Evolutionary conservation across 179 eudicot species (phyloP), one percentile per base, ranked within the genome.

Genomic region (Silene vulgaris): DNA sequence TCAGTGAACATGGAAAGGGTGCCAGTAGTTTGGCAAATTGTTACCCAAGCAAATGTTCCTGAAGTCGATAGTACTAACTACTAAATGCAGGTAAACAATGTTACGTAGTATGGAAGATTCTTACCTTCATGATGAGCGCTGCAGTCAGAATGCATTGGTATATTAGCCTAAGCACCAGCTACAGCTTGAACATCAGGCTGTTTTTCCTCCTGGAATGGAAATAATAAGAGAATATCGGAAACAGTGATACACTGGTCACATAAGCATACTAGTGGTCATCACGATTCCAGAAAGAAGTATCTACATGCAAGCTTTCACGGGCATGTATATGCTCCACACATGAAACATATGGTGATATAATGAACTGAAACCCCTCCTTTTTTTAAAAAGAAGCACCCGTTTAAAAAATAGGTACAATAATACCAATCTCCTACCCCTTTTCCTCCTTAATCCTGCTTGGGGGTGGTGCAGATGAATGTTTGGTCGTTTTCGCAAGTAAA

Each of bases 151-250:
- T 11, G 76, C 73, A 52, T 21, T 35, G 45, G 66, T 59, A 20
- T 54, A 30, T 68, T 29, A 20, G 37, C 69, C 83, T 84, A 91
- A 76, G 88, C 87, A 73, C 90, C 87, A 16, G 93, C 91, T 57
- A 87, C 84, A 81, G 93, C 86, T 85, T 87, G 83, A 71, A 50
- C 82, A 82, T 83, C 84, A 20, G 87, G 71, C 80, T 81, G 93
- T 52, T 82, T 78, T 70, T 80, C 86, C 60, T 81, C 93, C 93
- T 87, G 87, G 68, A 84, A 60, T 62, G 67, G 23, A 60, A 66
- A 45, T 72, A 48, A 60, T 64, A 60, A 77, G 43, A 71, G 62
- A 35, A 1, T 5, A 21, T 52, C 30, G 21, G 71, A 26, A 67
- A 66, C 43, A 73, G 17, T 21, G 14, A 72, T 50, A 72, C 35